Evolutionary conservation across 352 stramenopile species (phyloP), one percentile per base, ranked within the genome.

Genomic region (Pythium phragmiticola): DNA sequence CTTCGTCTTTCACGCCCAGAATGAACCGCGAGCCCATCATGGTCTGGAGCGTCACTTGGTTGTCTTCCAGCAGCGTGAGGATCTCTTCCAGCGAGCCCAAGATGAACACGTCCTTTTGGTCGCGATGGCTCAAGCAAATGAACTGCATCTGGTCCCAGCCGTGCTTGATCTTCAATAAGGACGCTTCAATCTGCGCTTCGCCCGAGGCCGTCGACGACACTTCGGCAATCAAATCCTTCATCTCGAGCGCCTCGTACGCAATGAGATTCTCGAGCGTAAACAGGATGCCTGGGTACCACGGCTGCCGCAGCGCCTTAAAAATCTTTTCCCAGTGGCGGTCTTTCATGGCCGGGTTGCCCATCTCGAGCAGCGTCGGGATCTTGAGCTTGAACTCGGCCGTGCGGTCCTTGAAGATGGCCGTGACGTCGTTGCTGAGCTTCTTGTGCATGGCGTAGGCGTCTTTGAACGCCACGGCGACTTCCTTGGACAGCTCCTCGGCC

Each of bases 301-400:
- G 84, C 62, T 96, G 87, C 6, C 88, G 78, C 23, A 96, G 63
- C 12, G 86, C 79, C 63, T 97, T 94, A 69, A 97, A 97, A 34
- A 98, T 97, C 66, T 94, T 90, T 57, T 97, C 87, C 95, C 95
- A 98, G 73, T 98, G 95, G 1, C 94, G 88, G 48, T 97, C 91
- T 73, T 98, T 97, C 73, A 98, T 94, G 7, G 79, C 73, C 0
- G 88, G 84, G 49, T 97, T 97, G 6, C 94, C 87, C 13, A 98
- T 77, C 50, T 98, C 92, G 12, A 97, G 71, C 43, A 98, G 87
- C 3, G 92, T 91, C 7, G 94, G 91, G 28, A 98, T 86, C 55
- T 95, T 94, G 17, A 89, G 57, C 69, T 97, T 97, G 65, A 98
- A 97, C 33, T 96, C 89, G 1, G 82, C 80, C 0, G 89, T 94